A percentile compares a stretch with the other conserved stretches of the same genome.
These are phyloP conservation scores for Cutaneotrichosporon daszewskae DNA, from an alignment of 1,284 basidiomycete species.

Conservation along the genomic window DNA sequence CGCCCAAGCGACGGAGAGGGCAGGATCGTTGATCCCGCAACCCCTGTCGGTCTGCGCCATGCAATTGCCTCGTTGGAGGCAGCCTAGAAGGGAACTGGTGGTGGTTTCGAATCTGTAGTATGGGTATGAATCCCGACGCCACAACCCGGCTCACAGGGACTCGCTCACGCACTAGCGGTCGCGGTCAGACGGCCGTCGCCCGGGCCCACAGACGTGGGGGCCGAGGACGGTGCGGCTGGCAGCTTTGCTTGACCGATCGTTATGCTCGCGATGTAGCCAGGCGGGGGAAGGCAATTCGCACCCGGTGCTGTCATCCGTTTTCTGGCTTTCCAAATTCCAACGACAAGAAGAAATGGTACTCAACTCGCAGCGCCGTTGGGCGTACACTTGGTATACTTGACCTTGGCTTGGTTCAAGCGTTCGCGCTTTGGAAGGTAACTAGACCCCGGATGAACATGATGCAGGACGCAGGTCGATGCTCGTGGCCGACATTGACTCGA, in stretches of 20 bases:
- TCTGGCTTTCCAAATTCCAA: neutral
- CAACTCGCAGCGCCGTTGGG: too few species aligned
- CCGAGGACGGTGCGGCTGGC: conserved; percentile 7
- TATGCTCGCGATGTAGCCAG: conserved; percentile 23
- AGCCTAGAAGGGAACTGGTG: too few species aligned
- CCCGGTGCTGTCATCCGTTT: conserved; percentile 1
- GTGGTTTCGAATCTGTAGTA: neutral
- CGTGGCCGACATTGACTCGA: conserved; percentile 9
- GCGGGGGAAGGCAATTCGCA: conserved; percentile 23
- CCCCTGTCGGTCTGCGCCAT: too few species aligned
- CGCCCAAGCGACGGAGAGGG: neutral
- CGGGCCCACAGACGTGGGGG: conserved; percentile 13
- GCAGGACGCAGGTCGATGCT: conserved; percentile 1
- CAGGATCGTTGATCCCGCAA: neutral
- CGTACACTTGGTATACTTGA: too few species aligned
- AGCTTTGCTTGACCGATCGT: conserved; percentile 8
- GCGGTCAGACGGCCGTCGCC: conserved; percentile 8
- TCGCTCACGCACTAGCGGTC: conserved; percentile 18
- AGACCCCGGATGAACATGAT: too few species aligned
- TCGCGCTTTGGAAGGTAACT: too few species aligned
- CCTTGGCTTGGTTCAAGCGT: too few species aligned
- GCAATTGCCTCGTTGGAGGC: too few species aligned
- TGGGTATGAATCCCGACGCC: conserved; percentile 18
- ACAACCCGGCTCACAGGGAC: conserved; percentile 20
- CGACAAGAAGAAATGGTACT: conserved; percentile 2